Base-by-base conservation (phyloP, 208 protist genomes). In the Leishmania tropica region DNA sequence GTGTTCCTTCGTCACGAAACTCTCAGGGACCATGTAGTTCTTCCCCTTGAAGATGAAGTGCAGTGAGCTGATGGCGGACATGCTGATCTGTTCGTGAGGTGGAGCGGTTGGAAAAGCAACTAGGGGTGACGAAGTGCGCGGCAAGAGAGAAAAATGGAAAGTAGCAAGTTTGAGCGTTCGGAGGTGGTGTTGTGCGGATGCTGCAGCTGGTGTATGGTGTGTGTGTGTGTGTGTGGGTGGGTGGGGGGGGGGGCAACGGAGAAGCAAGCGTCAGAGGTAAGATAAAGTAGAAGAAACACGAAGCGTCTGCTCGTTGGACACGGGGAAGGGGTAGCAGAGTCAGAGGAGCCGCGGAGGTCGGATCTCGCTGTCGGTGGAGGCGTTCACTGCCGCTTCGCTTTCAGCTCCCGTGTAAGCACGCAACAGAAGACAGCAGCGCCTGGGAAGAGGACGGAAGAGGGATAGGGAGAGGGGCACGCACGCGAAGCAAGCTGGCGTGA, bases 1-100 rank as follows among this genome's bases (percentile, higher is more conserved):
- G 65, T 91, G 88, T 78, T 88, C 79, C 35, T 83, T 76, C 7
- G 70, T 73, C 60, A 89, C 81, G 58, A 83, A 91, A 17, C 72
- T 73, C 47, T 81, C n/a, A n/a, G 88, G 88, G 17, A 91, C 64
- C 45, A 75, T 79, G 71, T 88, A 87, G 31, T 51, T 47, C 75
- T 83, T 70, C 56, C 83, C 84, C 6, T 86, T 19, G 67, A 86
- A 91, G 71, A 64, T 75, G 24, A 91, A 76, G 28, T 42, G 80
- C 2, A 91, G 78, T 24, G 74, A 65, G 73, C 70, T 58, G 4
- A n/a, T 47, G 40, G 65, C 64, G 42, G 76, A 77, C 76, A 79
- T 85, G 28, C 2, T 81, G 76, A 21, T 8, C 35, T 8, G 7
- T 28, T 45, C 6, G 24, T 24, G 8, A 70, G 48, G 45, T 21